A percentile compares a stretch with the other conserved stretches of the same genome.
Evolutionary conservation across 2,329 filamentous ascomycete genomes (phyloP).

Genomic region (Diaporthe longicolla): DNA sequence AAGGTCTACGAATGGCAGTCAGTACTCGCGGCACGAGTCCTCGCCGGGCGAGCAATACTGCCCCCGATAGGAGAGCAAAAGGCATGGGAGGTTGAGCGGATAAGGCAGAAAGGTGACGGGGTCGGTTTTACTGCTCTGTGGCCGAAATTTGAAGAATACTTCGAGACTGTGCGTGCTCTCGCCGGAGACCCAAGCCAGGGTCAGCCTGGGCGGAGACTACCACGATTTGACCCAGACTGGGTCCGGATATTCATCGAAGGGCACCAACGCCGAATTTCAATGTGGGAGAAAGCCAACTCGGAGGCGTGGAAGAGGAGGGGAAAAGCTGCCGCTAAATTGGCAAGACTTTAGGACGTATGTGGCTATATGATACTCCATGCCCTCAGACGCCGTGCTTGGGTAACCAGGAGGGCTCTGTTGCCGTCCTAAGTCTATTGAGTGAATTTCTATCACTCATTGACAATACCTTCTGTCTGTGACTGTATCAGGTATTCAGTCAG

Average conservation of each 20-base stretch:
- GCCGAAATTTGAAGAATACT: constrained; percentile 75
- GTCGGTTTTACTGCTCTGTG: constrained; percentile 68
- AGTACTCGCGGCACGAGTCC: constrained; percentile 69
- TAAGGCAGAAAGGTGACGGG: constrained; percentile 68
- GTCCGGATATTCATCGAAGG: constrained; percentile 65
- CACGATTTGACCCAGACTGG: constrained; percentile 62
- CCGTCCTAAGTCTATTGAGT: neutral
- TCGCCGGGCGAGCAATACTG: constrained; percentile 66
- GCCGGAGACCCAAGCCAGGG: constrained; percentile 59
- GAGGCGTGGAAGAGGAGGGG: neutral
- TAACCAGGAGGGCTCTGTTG: neutral
- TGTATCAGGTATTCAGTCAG: no score
- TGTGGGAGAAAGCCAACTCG: constrained; percentile 62
- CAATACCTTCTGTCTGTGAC: neutral
- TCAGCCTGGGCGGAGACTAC: constrained; percentile 60
- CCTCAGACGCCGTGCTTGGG: neutral
- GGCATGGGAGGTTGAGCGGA: constrained; percentile 69
- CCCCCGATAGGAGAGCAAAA: constrained; percentile 64
- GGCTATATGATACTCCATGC: no score
- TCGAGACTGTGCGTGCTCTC: constrained; percentile 66
- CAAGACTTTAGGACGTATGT: neutral
- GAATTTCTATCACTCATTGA: neutral
- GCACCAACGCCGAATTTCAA: constrained; percentile 67
- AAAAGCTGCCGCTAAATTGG: constrained; percentile 2
- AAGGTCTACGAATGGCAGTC: constrained; percentile 79